A percentile compares a stretch with the other conserved stretches of the same genome.
phyloP scores from a whole-genome alignment of 768 basidiomycete genomes.

The Dictyophora rubrovolvata region DNA sequence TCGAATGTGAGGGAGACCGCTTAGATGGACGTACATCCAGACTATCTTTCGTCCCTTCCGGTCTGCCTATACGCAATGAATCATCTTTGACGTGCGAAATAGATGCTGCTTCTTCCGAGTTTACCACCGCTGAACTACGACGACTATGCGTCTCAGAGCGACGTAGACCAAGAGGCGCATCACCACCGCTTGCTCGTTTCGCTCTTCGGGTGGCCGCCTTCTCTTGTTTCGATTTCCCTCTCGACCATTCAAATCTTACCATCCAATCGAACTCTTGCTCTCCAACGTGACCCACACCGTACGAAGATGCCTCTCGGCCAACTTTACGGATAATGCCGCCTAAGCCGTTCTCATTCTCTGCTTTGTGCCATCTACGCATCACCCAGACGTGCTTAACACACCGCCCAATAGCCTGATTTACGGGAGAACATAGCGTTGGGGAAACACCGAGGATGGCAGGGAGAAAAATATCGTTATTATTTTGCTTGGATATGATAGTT shows the following conservation, averaged over 20 bases:
- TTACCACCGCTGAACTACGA: background rate
- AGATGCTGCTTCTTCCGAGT: background rate
- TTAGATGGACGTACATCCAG: background rate
- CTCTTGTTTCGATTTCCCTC: constrained; percentile 31
- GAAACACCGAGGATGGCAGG: constrained; percentile 59
- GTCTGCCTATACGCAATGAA: background rate
- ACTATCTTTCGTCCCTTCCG: background rate
- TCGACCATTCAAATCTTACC: constrained; percentile 72
- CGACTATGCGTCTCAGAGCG: constrained; percentile 16
- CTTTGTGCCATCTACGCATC: constrained; percentile 67
- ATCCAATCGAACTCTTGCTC: constrained; percentile 37
- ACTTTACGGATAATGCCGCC: constrained; percentile 33
- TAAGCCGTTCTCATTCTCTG: constrained; percentile 33
- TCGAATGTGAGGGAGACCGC: background rate
- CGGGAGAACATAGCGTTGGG: constrained; percentile 46
- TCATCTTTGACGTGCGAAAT: background rate
- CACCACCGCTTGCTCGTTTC: constrained; percentile 16
- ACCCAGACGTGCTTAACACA: constrained; percentile 62
- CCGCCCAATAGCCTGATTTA: constrained; percentile 26
- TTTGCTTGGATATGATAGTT: background rate
- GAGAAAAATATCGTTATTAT: constrained; percentile 20
- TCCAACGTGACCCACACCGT: constrained; percentile 3
- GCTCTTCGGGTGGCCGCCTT: constrained; percentile 17
- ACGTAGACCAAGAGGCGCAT: constrained; percentile 12
- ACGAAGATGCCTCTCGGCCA: background rate